A percentile compares a stretch with the other conserved stretches of the same genome.
These are phyloP conservation scores for Bathelium albidoporum DNA, from an alignment of 495 filamentous ascomycete genomes.

Conservation along the genomic window DNA sequence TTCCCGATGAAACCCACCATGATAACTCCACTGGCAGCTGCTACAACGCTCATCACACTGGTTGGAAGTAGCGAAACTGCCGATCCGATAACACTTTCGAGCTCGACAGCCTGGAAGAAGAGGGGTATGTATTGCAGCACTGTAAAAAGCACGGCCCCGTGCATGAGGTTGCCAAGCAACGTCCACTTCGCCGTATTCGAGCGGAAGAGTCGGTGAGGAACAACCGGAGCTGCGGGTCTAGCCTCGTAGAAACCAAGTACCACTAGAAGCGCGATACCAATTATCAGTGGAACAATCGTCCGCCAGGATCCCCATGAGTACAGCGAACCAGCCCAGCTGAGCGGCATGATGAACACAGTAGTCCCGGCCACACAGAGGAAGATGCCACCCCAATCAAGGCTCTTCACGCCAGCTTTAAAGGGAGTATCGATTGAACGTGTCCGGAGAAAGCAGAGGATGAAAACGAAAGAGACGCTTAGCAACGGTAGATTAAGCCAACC, in stretches of 20 bases:
- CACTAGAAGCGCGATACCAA: conserved; percentile 23
- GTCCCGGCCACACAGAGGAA: conserved; percentile 36
- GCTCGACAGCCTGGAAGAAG: no score
- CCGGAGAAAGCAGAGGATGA: conserved; percentile 41
- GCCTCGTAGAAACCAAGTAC: conserved; percentile 30
- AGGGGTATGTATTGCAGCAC: no score
- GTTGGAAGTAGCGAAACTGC: no score
- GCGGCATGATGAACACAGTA: conserved; percentile 42
- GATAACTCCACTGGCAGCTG: no score
- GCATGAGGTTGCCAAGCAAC: no score
- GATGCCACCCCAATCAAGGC: conserved; percentile 34
- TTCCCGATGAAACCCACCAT: no score
- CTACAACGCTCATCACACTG: no score
- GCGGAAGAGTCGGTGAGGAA: no score
- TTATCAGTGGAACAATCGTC: conserved; percentile 34
- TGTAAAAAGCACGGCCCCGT: no score
- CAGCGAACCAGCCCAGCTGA: conserved; percentile 47
- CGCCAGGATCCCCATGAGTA: conserved; percentile 40
- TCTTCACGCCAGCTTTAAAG: conserved; percentile 26
- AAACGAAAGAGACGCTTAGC: conserved; percentile 35
- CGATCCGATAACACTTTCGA: no score
- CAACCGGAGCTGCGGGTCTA: not conserved
- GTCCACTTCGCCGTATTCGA: no score
- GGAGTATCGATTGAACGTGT: conserved; percentile 24
- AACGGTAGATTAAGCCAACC: conserved; percentile 51